phyloP scores from a whole-genome alignment of 2,329 filamentous ascomycete species.

The Colletotrichum neosansevieriae region DNA sequence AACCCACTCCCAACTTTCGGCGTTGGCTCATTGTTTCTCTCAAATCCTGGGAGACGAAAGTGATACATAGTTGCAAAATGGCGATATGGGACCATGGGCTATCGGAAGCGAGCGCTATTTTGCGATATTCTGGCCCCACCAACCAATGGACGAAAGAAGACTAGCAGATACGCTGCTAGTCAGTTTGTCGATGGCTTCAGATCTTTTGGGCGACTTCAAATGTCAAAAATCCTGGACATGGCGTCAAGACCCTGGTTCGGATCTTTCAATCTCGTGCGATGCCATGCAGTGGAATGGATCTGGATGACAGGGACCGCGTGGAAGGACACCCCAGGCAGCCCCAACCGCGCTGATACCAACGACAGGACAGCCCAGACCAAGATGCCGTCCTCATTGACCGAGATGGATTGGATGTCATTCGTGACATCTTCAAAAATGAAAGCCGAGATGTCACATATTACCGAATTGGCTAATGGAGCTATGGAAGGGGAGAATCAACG shows the following conservation, averaged over 20 bases:
- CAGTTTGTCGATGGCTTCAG: slow-evolving; percentile 2
- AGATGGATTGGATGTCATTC: slow-evolving; percentile 14
- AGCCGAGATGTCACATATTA: slow-evolving; percentile 20
- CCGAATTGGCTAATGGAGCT: slow-evolving; percentile 19
- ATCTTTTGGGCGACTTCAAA: neutral
- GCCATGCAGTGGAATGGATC: slow-evolving; percentile 6
- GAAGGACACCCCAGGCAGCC: slow-evolving; percentile 5
- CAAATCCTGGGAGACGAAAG: neutral
- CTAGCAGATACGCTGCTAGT: neutral
- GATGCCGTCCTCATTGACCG: slow-evolving; percentile 3
- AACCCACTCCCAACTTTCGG: slow-evolving; percentile 13
- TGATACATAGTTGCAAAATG: slow-evolving; percentile 4
- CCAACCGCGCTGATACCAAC: neutral
- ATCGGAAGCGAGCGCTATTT: slow-evolving; percentile 34
- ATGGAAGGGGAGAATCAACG: neutral
- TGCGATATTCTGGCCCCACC: neutral
- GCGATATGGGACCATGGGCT: slow-evolving; percentile 17
- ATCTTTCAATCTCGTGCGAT: slow-evolving; percentile 21
- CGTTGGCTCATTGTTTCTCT: neutral
- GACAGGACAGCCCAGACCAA: slow-evolving; percentile 19
- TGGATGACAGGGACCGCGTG: neutral
- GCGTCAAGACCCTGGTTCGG: slow-evolving; percentile 5
- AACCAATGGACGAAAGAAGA: too few relatives aligned
- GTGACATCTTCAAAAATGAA: slow-evolving; percentile 17
- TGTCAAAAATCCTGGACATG: neutral